Conservation (phyloP, 139 green algal species). For the Chlorella sp. region DNA sequence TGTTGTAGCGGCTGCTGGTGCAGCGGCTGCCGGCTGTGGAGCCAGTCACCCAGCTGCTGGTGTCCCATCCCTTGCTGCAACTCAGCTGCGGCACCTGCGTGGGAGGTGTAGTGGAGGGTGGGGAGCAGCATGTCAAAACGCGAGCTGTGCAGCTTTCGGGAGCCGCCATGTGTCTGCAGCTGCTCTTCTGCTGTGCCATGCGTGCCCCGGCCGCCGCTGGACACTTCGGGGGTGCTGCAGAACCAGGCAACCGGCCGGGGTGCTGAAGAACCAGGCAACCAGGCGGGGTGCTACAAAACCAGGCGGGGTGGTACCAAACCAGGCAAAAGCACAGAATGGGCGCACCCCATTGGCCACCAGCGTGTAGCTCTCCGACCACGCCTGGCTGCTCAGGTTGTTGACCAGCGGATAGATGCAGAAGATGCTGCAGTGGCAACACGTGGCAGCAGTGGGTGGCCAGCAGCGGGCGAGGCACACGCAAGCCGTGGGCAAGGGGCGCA, state of each 20-base stretch:
- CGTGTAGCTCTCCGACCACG: conserved; percentile 43
- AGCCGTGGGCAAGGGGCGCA: too few species aligned
- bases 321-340: too few species aligned
- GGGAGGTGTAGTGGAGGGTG: background rate
- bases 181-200: too few species aligned
- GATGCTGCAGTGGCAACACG: too few species aligned
- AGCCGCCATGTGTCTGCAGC: too few species aligned
- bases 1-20: conserved; percentile 35
- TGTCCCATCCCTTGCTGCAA: conserved; percentile 49
- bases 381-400: conserved; percentile 40
- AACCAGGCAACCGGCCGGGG: background rate
- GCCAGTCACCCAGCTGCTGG: conserved; percentile 39
- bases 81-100: conserved; percentile 16
- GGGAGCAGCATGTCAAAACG: too few species aligned
- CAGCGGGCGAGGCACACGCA: too few species aligned
- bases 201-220: too few species aligned
- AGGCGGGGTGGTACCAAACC: too few species aligned
- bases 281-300: too few species aligned
- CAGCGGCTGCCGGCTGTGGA: conserved; percentile 48
- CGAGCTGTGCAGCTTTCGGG: too few species aligned
- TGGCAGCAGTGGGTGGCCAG: background rate
- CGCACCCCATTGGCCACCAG: conserved; percentile 23
- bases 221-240: background rate
- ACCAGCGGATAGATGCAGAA: conserved; percentile 53
- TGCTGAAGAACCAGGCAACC: background rate